Evolutionary conservation across 1,139 yeast species (phyloP).

Genomic region (Taphrina sp.): DNA sequence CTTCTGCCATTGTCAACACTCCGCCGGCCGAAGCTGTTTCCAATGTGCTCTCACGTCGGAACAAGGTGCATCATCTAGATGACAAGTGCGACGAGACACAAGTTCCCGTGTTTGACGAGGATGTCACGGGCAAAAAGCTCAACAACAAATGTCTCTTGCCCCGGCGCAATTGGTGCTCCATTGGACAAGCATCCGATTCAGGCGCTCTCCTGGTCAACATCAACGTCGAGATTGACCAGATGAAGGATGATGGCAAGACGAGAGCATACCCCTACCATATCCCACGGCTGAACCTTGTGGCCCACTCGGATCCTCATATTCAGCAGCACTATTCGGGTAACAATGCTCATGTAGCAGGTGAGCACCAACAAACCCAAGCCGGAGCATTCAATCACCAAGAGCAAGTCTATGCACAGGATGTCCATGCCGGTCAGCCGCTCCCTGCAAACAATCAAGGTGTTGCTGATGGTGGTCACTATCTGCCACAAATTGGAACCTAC

Average conservation of each 20-base stretch:
- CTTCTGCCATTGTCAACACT: constrained; percentile 86
- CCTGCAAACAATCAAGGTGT: no score
- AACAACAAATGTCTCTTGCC: constrained; percentile 27
- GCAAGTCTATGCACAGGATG: no score
- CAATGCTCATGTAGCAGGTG: no score
- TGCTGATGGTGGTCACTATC: no score
- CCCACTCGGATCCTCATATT: background rate
- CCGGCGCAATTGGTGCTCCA: constrained; percentile 28
- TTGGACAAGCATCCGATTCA: constrained; percentile 2
- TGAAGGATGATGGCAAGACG: constrained; percentile 24
- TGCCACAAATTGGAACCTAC: no score
- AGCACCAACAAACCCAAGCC: no score
- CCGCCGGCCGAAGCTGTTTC: constrained; percentile 96
- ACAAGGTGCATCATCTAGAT: constrained; percentile 32
- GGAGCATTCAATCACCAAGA: no score
- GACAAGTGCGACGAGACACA: constrained; percentile 31
- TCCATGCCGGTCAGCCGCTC: no score
- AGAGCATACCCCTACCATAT: constrained; percentile 18
- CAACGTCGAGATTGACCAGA: constrained; percentile 32
- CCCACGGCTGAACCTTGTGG: constrained; percentile 21
- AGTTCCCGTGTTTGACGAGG: constrained; percentile 16
- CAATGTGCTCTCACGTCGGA: constrained; percentile 38
- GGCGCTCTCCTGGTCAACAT: constrained; percentile 20
- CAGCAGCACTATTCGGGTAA: no score
- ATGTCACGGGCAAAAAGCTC: constrained; percentile 25